These are phyloP conservation scores for Acanthamoeba lugdunensis DNA, from an alignment of 208 protist species.

Conservation along the genomic window DNA sequence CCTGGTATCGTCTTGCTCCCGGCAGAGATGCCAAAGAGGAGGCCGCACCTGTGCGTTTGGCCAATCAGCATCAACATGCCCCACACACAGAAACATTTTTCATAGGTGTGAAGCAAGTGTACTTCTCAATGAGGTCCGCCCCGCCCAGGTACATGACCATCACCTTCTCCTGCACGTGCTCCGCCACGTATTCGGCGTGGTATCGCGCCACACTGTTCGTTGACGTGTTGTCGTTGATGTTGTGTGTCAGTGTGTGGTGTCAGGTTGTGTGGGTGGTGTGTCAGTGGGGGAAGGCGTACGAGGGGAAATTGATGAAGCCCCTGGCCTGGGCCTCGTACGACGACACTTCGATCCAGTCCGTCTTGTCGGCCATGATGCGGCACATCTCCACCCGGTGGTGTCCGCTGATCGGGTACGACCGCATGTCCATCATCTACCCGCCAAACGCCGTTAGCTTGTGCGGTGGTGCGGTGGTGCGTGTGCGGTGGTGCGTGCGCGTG, in stretches of 20 bases:
- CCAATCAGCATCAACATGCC: background rate
- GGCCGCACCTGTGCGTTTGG: background rate
- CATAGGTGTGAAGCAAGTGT: too few relatives aligned
- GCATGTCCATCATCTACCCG: background rate
- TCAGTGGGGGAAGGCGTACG: background rate
- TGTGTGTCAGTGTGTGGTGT: background rate
- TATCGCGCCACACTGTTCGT: background rate
- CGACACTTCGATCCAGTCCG: conserved; percentile 37
- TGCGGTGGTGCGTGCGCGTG: background rate
- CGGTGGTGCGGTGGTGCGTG: too few relatives aligned
- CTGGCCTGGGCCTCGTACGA: background rate
- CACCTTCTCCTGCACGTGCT: background rate
- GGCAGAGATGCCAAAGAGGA: background rate
- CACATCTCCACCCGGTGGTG: conserved; percentile 39
- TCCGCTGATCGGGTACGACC: background rate
- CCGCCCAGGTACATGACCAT: background rate
- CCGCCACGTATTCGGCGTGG: background rate
- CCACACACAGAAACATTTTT: too few relatives aligned
- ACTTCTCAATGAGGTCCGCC: background rate
- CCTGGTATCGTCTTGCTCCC: background rate
- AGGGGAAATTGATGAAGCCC: conserved; percentile 34
- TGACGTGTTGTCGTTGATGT: background rate
- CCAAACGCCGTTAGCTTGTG: background rate
- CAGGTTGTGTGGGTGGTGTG: background rate
- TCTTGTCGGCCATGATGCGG: background rate